Percentiles rank a stretch among this genome's conserved stretches.
Evolutionary conservation across 2,329 filamentous ascomycete species (phyloP).

Genomic region (Cadophora sp.): DNA sequence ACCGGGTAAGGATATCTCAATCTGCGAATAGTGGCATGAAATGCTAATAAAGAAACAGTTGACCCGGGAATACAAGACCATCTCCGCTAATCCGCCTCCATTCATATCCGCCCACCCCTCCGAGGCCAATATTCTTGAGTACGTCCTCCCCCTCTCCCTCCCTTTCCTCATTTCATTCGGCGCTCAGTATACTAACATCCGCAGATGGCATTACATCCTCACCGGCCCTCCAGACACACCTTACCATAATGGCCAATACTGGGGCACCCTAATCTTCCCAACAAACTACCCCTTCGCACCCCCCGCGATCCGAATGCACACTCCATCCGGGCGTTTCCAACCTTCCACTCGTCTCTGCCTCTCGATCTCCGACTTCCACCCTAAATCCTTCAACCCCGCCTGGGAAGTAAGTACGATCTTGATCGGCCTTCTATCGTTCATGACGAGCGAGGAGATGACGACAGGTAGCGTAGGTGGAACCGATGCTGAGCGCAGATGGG

Average conservation of each 20-base stretch:
- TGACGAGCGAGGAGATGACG: constrained; percentile 99
- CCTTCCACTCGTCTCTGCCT: constrained; percentile 91
- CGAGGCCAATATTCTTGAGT: constrained; percentile 91
- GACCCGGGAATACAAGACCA: constrained; percentile 68
- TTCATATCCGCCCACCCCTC: constrained; percentile 91
- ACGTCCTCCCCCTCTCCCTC: constrained; percentile 43
- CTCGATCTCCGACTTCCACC: constrained; percentile 97
- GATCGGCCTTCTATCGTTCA: constrained; percentile 92
- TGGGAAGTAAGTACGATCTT: constrained; percentile 98
- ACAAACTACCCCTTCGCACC: constrained; percentile 97
- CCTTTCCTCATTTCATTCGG: neutral
- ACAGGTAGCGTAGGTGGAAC: constrained; percentile 85
- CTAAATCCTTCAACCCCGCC: constrained; percentile 96
- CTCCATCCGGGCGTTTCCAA: constrained; percentile 93
- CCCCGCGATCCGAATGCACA: constrained; percentile 98
- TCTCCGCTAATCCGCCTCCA: constrained; percentile 79
- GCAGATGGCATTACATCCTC: constrained; percentile 91
- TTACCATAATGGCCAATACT: constrained; percentile 95
- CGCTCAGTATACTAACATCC: constrained; percentile 25
- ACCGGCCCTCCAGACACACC: constrained; percentile 94
- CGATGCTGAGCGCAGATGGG: constrained; percentile 76
- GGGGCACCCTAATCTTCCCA: constrained; percentile 95
- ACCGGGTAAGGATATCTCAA: constrained; percentile 61
- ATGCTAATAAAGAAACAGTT: constrained; percentile 50
- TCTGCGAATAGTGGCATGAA: constrained; percentile 50